phyloP scores from a whole-genome alignment of 371 early-diverging fungal genomes.

The Hamiltosporidium magnivora region DNA sequence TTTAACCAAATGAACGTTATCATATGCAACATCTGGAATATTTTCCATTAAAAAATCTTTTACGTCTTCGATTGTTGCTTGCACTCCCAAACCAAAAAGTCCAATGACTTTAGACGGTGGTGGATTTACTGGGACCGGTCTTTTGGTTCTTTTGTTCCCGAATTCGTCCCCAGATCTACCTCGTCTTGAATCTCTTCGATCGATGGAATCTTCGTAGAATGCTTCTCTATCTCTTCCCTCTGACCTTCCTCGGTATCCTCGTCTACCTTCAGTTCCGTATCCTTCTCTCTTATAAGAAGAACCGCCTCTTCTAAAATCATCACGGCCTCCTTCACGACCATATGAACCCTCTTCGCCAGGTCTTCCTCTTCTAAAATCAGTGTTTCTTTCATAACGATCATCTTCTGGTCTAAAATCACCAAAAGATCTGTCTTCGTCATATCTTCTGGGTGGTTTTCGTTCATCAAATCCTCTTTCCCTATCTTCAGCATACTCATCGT shows the following conservation, averaged over 20 bases:
- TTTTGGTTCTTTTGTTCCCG: background rate
- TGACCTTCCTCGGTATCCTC: background rate
- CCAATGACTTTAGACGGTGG: conserved; percentile 43
- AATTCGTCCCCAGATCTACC: background rate
- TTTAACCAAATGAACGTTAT: conserved; percentile 25
- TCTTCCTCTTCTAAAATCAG: too few species aligned
- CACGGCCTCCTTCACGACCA: background rate
- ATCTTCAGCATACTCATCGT: background rate
- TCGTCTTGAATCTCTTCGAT: background rate
- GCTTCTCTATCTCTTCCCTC: background rate
- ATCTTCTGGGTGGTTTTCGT: conserved; percentile 1
- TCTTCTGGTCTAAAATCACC: too few species aligned
- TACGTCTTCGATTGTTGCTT: conserved; percentile 37
- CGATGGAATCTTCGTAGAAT: background rate
- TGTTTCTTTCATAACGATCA: too few species aligned
- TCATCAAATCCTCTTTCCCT: background rate
- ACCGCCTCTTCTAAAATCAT: conserved; percentile 1
- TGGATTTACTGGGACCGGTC: background rate
- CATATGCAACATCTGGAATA: conserved; percentile 24
- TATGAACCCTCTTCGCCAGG: background rate
- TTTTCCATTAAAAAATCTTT: conserved; percentile 38
- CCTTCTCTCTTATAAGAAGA: background rate
- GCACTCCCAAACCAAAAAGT: conserved; percentile 42
- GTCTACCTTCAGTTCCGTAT: background rate
- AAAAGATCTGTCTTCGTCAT: background rate